Base-by-base conservation (phyloP, 148 eudicot genomes). In the Suaeda aralocaspica region DNA sequence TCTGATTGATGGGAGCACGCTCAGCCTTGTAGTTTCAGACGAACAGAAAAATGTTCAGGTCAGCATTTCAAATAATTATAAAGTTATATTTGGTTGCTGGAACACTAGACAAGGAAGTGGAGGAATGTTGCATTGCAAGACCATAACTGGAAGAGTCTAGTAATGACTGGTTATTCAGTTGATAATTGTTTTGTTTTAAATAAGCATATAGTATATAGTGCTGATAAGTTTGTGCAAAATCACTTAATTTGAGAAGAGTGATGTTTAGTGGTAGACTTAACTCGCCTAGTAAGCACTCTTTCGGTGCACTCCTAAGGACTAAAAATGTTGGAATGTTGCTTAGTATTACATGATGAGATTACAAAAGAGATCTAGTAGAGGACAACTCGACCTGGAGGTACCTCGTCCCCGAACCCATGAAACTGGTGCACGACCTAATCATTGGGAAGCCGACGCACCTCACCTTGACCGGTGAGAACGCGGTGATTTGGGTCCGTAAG, bases 11-110 rank as follows among this genome's bases (percentile, higher is more conserved):
- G 98, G 98, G 55, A 90, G 88, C 80, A 93, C 98, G 36, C 96
- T 93, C 61, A 93, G 98, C 79, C 95, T 93, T 49, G 83, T 79
- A 56, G 98, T 91, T 70, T 87, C 98, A 39, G 98, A 94, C 76
- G 92, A 91, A 71, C 97, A 94, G 69, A 94, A 91, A 81, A 94
- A 94, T 82, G 74, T 93, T 46, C 98, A 93, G 98, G 98, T 93
- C 69, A 66, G 84, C 42, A 45, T 30, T 31, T 64, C 29, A 22
- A 31, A 21, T 69, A 14, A 6, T 16, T 60, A 1, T 61, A 42
- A 52, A 13, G 49, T n/a, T 48, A 12, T 13, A 71, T 11, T 12
- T 59, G 42, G 25, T 39, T 24, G 14, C 2, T 53, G 59, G 13
- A 9, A 8, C 9, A 62, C 21, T 19, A 36, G 41, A n/a, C 41